Percentiles rank a stretch among this genome's conserved stretches.
Conservation (phyloP, 2,329 filamentous ascomycete species). For the Botrytis pseudocinerea region DNA sequence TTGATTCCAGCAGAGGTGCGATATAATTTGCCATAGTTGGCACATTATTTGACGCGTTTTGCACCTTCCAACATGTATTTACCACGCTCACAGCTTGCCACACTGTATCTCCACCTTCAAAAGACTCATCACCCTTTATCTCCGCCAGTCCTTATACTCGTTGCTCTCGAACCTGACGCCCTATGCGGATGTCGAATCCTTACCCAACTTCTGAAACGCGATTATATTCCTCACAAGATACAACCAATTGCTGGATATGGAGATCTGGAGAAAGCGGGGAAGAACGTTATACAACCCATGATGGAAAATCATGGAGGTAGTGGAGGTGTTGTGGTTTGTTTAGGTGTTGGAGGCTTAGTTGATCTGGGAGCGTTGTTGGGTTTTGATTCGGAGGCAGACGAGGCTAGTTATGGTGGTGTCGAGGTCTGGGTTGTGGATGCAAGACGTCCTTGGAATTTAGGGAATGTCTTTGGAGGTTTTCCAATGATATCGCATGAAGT, state of each 20-base stretch:
- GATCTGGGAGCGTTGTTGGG: conserved; percentile 81
- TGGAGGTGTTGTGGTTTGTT: conserved; percentile 86
- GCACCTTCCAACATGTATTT: conserved; percentile 73
- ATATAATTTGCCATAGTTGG: conserved; percentile 18
- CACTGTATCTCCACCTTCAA: conserved; percentile 87
- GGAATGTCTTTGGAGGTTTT: conserved; percentile 84
- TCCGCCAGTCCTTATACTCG: conserved; percentile 86
- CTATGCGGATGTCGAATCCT: conserved; percentile 95
- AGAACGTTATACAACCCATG: conserved; percentile 80
- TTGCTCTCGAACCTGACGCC: conserved; percentile 91
- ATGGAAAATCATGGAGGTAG: conserved; percentile 79
- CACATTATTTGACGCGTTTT: conserved; percentile 27
- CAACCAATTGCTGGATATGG: conserved; percentile 91
- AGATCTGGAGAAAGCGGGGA: conserved; percentile 78
- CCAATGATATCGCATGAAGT: conserved; percentile 50
- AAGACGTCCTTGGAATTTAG: conserved; percentile 89
- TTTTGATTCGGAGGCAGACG: conserved; percentile 66
- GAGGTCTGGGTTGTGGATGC: conserved; percentile 95
- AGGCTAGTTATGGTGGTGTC: conserved; percentile 72
- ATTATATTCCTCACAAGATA: conserved; percentile 97
- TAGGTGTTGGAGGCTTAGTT: conserved; percentile 89
- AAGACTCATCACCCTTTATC: conserved; percentile 85
- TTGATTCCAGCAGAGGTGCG: not conserved
- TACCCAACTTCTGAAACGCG: conserved; percentile 88
- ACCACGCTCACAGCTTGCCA: conserved; percentile 82